These are phyloP conservation scores for Phialophora tarda DNA, from an alignment of 2,329 filamentous ascomycete species.

Conservation along the genomic window DNA sequence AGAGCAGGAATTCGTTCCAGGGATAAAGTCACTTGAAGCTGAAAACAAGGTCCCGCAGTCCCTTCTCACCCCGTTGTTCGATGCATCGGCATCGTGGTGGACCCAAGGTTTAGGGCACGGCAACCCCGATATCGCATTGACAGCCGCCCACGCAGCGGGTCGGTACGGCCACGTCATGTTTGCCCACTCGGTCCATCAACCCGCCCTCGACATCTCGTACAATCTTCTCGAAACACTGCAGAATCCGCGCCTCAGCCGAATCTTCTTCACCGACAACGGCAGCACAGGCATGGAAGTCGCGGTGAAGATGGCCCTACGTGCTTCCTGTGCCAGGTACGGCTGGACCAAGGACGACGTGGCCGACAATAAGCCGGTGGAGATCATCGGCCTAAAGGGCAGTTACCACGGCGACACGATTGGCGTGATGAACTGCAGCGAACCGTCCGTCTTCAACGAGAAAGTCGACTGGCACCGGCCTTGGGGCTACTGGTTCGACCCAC, in stretches of 20 bases:
- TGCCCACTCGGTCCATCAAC: slow-evolving; percentile 77
- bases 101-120: slow-evolving; percentile 85
- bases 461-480: slow-evolving; percentile 84
- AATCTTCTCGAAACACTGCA: slow-evolving; percentile 63
- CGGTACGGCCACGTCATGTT: slow-evolving; percentile 91
- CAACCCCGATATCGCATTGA: slow-evolving; percentile 72
- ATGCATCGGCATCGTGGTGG: slow-evolving; percentile 90
- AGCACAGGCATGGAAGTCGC: slow-evolving; percentile 85
- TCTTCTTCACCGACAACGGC: slow-evolving; percentile 84
- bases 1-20: slow-evolving; percentile 30
- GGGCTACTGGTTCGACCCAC: slow-evolving; percentile 82
- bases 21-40: slow-evolving; percentile 29
- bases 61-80: slow-evolving; percentile 70
- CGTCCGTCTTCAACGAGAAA: slow-evolving; percentile 77
- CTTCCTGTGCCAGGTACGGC: slow-evolving; percentile 68
- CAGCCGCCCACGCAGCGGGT: slow-evolving; percentile 79
- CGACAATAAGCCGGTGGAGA: slow-evolving; percentile 63
- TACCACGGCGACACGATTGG: slow-evolving; percentile 91
- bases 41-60: slow-evolving; percentile 36
- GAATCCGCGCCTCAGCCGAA: slow-evolving; percentile 70
- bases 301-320: slow-evolving; percentile 81
- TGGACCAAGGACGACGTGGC: slow-evolving; percentile 60
- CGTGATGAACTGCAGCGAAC: slow-evolving; percentile 83
- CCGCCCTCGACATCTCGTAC: slow-evolving; percentile 72
- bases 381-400: slow-evolving; percentile 77